Base-by-base conservation (phyloP, 169 alveolate species). In the Haemoproteus tartakovskyi region DNA sequence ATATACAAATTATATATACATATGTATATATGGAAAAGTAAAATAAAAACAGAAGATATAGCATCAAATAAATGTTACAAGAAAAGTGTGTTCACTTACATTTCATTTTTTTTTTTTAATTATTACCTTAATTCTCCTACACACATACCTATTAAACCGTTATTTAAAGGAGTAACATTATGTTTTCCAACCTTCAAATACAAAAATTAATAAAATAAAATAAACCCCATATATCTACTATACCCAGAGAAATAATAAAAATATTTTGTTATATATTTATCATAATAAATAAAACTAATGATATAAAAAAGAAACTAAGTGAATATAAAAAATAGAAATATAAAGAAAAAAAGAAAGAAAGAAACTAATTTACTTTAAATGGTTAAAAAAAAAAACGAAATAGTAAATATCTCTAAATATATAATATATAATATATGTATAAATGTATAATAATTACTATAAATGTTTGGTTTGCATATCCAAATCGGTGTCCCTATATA, bases 141-240 rank as follows among this genome's bases (percentile, higher is more conserved):
- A 41, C 89, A 78, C 92, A 88, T 88, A 57, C 87, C 87, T 29
- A 51, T 18, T 29, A 88, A 57, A n/a, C 88, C 92, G 27, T 52
- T 62, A 46, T 88, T 88, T 46, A 88, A 59, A 43, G 89, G 90
- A 22, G 74, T 16, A 37, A 88, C 78, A 27, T 61, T 62, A 70
- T 88, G 90, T n/a, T 80, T 67, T 38, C 92, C 92, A 30, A 62
- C 90, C 92, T 88, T 67, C 12, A 26, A 57, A n/a, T n/a, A n/a
- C n/a, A n/a, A n/a, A n/a, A n/a, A n/a, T n/a, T n/a, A n/a, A n/a
- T n/a, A n/a, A n/a, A n/a, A n/a, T n/a, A n/a, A n/a, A n/a, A n/a
- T n/a, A n/a, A n/a, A n/a, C n/a, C n/a, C n/a, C n/a, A n/a, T n/a
- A n/a, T n/a, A n/a, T n/a, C n/a, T n/a, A n/a, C n/a, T n/a, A n/a